These are phyloP conservation scores for Fagopyrum tataricum DNA, from an alignment of 148 eudicot species.

Conservation along the genomic window DNA sequence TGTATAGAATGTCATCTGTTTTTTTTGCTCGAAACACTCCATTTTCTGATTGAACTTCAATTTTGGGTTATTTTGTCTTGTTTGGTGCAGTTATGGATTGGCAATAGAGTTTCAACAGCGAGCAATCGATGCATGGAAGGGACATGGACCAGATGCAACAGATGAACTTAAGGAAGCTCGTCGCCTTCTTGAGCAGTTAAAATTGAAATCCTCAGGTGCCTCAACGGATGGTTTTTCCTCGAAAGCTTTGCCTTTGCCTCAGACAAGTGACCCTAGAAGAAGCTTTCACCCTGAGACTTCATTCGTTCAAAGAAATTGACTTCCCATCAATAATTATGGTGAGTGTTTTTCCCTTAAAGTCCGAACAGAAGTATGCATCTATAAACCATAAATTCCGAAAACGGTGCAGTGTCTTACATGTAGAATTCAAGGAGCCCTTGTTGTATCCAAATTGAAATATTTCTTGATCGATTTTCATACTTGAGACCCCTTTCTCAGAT, in stretches of 20 bases:
- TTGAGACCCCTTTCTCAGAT: background rate
- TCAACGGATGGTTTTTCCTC: constrained; percentile 22
- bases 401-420: background rate
- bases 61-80: background rate
- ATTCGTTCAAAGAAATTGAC: background rate
- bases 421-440: constrained; percentile 5
- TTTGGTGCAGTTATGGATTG: constrained; percentile 49
- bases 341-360: background rate
- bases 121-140: constrained; percentile 67
- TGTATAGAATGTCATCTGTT: no score
- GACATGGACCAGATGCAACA: constrained; percentile 59
- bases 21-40: background rate
- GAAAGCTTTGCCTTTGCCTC: constrained; percentile 56
- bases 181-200: constrained; percentile 52
- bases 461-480: background rate
- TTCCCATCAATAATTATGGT: background rate
- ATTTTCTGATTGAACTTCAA: background rate
- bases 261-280: constrained; percentile 27
- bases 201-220: constrained; percentile 36
- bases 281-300: constrained; percentile 25
- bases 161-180: constrained; percentile 69
- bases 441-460: background rate
- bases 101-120: constrained; percentile 82
- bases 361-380: background rate
- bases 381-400: background rate